Base-by-base conservation (phyloP, 169 alveolate genomes). In the Plasmodium blacklocki region DNA sequence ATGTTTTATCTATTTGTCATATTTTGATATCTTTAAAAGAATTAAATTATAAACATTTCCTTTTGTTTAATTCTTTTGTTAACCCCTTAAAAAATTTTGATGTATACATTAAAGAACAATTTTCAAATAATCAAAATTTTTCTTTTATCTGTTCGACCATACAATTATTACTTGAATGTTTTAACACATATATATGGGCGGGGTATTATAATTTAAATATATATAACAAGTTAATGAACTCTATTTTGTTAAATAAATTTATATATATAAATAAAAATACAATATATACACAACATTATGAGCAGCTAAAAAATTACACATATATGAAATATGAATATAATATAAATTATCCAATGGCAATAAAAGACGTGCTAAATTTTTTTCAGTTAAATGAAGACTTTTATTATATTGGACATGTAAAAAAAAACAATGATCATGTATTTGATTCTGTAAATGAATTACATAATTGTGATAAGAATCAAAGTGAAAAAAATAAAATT, bases 1-100 rank as follows among this genome's bases (percentile, higher is more conserved):
- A 94, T 91, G 89, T 90, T 58, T 89, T 72, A 75, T 92, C 95
- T 21, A 92, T 92, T 3, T 94, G 96, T 76, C 92, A 93, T 59
- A 92, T 94, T 45, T 88, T 94, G 58, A 92, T 92, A 49, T 88
- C 96, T 43, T 92, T 94, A 29, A 93, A 93, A 74, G 92, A 76
- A 49, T 58, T 94, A 76, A 80, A 89, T 45, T 93, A 92, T 93
- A 89, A 71, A 59, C 88, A 93, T 64, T 92, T 73, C 60, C 73
- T 92, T 68, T 88, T 94, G 9, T 91, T 88, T 78, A 94, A 92
- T 75, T 94, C 95, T 8, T 75, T 94, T 59, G 58, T 92, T 54
- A 89, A 89, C 73, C 93, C 92, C 43, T 91, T 94, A 39, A 49
- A 83, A 83, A 83, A 83, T 12, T 83, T 83, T 47, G 91, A 83